Base-by-base conservation (phyloP, 495 filamentous ascomycete genomes). In the Durotheca rogersii region DNA sequence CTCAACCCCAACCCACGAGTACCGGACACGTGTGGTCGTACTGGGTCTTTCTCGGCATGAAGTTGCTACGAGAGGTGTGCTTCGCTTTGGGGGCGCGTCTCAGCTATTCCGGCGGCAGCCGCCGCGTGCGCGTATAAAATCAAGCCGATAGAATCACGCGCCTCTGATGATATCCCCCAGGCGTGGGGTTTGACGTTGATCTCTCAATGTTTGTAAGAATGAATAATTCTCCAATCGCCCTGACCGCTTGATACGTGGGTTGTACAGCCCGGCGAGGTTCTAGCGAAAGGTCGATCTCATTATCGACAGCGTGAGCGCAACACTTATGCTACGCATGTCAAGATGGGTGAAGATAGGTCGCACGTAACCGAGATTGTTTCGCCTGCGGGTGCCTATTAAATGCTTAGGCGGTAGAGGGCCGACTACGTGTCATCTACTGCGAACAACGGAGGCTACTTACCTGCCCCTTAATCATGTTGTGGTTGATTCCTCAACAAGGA, bases 1-100 rank as follows among this genome's bases (percentile, higher is more conserved):
- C 60, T 58, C 61, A 74, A 63, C 71, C 74, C 68, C 75, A 63
- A 19, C 17, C 17, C 4, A 35, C 25, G 31, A 21, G 25, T 33
- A 15, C 29, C 18, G 36, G 14, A 7, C 14, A 5, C 14, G 17
- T 45, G 30, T n/a, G 18, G 30, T 27, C 16, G 27, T 17, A 37
- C 27, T 16, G 41, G 15, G 21, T 27, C 3, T 11, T 47, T 21
- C 25, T 35, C 14, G 14, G 53, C 30, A 51, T 16, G 12, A 9
- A 27, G 23, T 27, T 27, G 23, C 23, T 9, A 27, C 23, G 23
- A 9, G 15, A 2, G 37, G 21, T 39, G 18, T 43, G 23, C 11
- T 14, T 45, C 38, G 30, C 14, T 25, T 42, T 21, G 18, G 39
- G 32, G 27, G 33, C 34, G 14, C 41, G 35, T 40, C 14, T 21